A percentile compares a stretch with the other conserved stretches of the same genome.
phyloP scores from a whole-genome alignment of 2,329 filamentous ascomycete genomes.

The Talaromyces sp. region DNA sequence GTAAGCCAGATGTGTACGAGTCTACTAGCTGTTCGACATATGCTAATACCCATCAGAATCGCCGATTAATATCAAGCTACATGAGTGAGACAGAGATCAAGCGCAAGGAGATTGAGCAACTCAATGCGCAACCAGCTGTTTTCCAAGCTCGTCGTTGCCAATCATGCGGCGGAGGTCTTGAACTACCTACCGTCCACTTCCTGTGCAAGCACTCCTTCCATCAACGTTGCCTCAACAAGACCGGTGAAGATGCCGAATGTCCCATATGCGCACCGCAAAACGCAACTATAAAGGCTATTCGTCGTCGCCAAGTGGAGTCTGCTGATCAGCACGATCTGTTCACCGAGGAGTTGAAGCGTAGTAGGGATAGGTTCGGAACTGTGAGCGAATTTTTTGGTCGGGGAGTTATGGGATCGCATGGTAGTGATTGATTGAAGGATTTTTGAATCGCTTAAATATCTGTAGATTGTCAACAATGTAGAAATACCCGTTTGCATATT shows the following conservation, averaged over 20 bases:
- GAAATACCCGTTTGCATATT: not conserved
- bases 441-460: not conserved
- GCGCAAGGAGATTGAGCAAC: constrained; percentile 69
- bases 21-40: not conserved
- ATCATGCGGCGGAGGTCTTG: constrained; percentile 71
- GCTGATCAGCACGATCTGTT: constrained; percentile 88
- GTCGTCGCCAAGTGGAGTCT: constrained; percentile 79
- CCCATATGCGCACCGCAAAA: constrained; percentile 81
- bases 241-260: constrained; percentile 69
- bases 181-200: constrained; percentile 90
- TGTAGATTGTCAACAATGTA: constrained; percentile 4
- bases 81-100: constrained; percentile 78
- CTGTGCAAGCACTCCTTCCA: constrained; percentile 97
- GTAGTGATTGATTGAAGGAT: constrained; percentile 27
- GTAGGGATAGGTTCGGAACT: constrained; percentile 81
- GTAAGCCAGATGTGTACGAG: constrained; percentile 27
- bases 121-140: constrained; percentile 74
- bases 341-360: constrained; percentile 69
- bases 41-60: constrained; percentile 54
- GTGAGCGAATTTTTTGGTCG: constrained; percentile 92
- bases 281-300: constrained; percentile 81
- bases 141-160: constrained; percentile 89
- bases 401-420: constrained; percentile 69
- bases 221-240: constrained; percentile 74
- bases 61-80: constrained; percentile 76